Base-by-base conservation (phyloP, 805 yeast species). In the Komagataella pseudopastoris region DNA sequence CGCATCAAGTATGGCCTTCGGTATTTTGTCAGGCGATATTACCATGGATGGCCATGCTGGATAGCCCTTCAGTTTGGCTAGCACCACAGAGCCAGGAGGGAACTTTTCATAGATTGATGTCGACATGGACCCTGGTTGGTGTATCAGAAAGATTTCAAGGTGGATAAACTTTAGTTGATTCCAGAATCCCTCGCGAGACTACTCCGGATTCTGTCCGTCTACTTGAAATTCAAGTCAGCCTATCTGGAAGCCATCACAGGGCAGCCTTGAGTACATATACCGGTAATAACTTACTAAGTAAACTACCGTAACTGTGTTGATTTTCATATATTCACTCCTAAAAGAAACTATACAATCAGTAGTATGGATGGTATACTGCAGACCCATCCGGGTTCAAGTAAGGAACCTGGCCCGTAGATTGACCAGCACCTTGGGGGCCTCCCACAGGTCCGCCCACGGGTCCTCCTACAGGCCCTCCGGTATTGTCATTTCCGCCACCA, bases 41-140 rank as follows among this genome's bases (percentile, higher is more conserved):
- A 55, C 54, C 36, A 55, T 54, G 3, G 58, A 54, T 17, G 58
- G 58, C 58, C 58, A 55, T 14, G 58, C 54, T 14, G 53, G 52
- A 22, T 51, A 55, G 1, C 58, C 58, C 46, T 54, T 52, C 6
- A 55, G 49, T 36, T 55, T 55, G 49, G 54, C 53, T 12, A 55
- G 49, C 24, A 55, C 56, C 6, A 55, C 23, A 39, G 50, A 52
- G 20, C 49, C 51, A 30, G 50, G 51, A 6, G 45, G 65, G 39
- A 23, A 65, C 22, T 10, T 20, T 17, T 47, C 49, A 44, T 23
- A 50, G 43, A 20, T 23, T 30, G 18, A 14, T 45, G 17, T 45
- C 18, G 17, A 50, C 50, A 50, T 14, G 68, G 68, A 49, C 82
- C 88, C 49, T 80, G 85, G 43, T 58, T 56, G 18, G 77, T 30